Evolutionary conservation across 352 stramenopile genomes (phyloP).

Genomic region (Phytopythium cucurbitacearum): DNA sequence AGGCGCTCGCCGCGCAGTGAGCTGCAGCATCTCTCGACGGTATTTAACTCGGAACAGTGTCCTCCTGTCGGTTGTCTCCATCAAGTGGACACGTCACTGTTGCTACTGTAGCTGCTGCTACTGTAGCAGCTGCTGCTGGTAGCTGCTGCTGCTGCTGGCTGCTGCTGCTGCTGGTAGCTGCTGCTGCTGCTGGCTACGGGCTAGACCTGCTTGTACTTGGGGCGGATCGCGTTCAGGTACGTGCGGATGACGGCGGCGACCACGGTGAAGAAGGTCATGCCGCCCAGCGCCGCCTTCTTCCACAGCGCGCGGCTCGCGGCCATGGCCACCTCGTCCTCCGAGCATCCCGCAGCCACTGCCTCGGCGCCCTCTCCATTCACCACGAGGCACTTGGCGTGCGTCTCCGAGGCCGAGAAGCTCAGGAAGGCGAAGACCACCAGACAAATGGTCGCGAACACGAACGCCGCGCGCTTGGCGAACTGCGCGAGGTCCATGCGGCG

Average conservation of each 20-base stretch:
- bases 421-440: constrained; percentile 61
- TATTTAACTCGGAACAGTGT: too few species aligned
- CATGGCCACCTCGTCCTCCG: constrained; percentile 29
- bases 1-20: constrained; percentile 12
- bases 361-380: constrained; percentile 8
- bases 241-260: constrained; percentile 56
- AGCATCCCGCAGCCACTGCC: constrained; percentile 34
- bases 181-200: background rate
- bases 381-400: constrained; percentile 26
- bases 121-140: too few species aligned
- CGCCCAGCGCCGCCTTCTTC: constrained; percentile 54
- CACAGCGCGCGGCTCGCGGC: constrained; percentile 39
- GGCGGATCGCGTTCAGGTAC: constrained; percentile 53
- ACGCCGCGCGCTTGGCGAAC: constrained; percentile 48
- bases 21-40: too few species aligned
- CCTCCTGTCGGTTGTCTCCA: background rate
- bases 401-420: constrained; percentile 39
- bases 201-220: constrained; percentile 64
- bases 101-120: too few species aligned
- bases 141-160: too few species aligned
- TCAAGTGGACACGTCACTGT: background rate
- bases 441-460: constrained; percentile 58
- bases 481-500: constrained; percentile 51
- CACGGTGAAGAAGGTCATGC: constrained; percentile 54
- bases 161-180: too few species aligned